Evolutionary conservation across 352 stramenopile species (phyloP).

Genomic region (Phytophthora macrochlamydospora): DNA sequence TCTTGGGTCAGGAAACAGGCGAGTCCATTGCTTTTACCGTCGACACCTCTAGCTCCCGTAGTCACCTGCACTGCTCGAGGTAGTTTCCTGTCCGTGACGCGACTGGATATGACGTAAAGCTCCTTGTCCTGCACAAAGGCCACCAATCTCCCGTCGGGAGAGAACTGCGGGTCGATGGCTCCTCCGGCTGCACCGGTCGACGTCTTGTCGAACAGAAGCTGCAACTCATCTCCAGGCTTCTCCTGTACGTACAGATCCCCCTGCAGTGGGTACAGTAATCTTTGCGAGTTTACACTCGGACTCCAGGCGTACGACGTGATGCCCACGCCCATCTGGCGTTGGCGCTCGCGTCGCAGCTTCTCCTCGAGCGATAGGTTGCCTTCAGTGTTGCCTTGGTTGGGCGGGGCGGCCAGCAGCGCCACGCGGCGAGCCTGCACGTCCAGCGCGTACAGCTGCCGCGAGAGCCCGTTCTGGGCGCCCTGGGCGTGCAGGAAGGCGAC

Average conservation of each 20-base stretch:
- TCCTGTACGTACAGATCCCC: conserved; percentile 96
- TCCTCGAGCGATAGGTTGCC: conserved; percentile 89
- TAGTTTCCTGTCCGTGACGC: conserved; percentile 37
- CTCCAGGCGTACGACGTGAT: conserved; percentile 93
- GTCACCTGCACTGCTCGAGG: conserved; percentile 69
- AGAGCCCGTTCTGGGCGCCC: conserved; percentile 77
- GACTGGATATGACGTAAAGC: conserved; percentile 90
- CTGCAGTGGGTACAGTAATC: conserved; percentile 91
- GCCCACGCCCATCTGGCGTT: conserved; percentile 91
- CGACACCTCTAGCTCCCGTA: conserved; percentile 64
- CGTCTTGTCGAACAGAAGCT: conserved; percentile 89
- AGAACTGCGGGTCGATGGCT: conserved; percentile 94
- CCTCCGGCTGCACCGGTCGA: conserved; percentile 68
- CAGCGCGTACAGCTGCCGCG: conserved; percentile 85
- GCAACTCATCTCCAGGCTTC: conserved; percentile 58
- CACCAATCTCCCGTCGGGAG: conserved; percentile 91
- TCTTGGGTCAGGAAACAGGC: conserved; percentile 98
- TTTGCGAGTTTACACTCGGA: conserved; percentile 54
- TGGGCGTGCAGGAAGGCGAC: conserved; percentile 89
- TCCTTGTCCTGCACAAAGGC: conserved; percentile 95
- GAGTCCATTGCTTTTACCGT: conserved; percentile 91
- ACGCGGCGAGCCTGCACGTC: conserved; percentile 64
- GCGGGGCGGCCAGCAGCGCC: conserved; percentile 68
- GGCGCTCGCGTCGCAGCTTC: conserved; percentile 90
- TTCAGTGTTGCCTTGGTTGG: conserved; percentile 84